A percentile compares a stretch with the other conserved stretches of the same genome.
Evolutionary conservation across 441 rosid genomes (phyloP).

Genomic region (Euphorbia schlechtendalii): DNA sequence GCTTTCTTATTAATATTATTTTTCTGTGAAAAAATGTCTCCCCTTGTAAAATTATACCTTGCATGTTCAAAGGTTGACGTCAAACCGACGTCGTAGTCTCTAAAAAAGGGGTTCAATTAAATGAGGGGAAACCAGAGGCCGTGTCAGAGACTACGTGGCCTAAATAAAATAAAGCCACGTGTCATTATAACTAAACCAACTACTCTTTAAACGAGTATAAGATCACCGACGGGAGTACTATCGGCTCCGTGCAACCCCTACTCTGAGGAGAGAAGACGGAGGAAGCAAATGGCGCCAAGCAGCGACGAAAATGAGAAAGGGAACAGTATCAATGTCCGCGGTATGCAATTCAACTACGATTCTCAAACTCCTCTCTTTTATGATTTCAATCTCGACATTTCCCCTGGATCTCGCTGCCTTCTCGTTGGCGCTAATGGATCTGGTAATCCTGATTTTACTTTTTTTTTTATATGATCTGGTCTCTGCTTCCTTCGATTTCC

Average conservation of each 20-base stretch:
- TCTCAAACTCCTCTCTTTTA: conserved; percentile 52
- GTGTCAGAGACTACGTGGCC: no score
- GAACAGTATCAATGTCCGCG: conserved; percentile 50
- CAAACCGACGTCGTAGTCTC: no score
- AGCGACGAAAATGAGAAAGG: conserved; percentile 21
- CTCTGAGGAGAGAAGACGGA: neutral
- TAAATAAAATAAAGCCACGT: neutral
- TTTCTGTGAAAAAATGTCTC: no score
- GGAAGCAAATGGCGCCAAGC: conserved; percentile 34
- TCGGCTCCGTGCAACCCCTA: neutral
- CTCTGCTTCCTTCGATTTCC: neutral
- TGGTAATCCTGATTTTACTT: conserved; percentile 32
- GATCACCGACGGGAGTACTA: neutral
- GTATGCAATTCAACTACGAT: conserved; percentile 83
- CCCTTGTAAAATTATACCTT: no score
- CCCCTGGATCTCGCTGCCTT: conserved; percentile 90
- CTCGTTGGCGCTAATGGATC: conserved; percentile 97
- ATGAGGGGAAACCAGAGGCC: no score
- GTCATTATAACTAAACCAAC: neutral
- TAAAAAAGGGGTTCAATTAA: no score
- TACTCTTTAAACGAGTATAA: neutral
- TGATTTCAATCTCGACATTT: conserved; percentile 59
- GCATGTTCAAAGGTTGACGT: no score
- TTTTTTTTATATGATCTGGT: neutral
- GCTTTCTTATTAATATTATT: no score